A percentile compares a stretch with the other conserved stretches of the same genome.
phyloP scores from a whole-genome alignment of 768 basidiomycete species.

The Gloeostereum incarnatum region DNA sequence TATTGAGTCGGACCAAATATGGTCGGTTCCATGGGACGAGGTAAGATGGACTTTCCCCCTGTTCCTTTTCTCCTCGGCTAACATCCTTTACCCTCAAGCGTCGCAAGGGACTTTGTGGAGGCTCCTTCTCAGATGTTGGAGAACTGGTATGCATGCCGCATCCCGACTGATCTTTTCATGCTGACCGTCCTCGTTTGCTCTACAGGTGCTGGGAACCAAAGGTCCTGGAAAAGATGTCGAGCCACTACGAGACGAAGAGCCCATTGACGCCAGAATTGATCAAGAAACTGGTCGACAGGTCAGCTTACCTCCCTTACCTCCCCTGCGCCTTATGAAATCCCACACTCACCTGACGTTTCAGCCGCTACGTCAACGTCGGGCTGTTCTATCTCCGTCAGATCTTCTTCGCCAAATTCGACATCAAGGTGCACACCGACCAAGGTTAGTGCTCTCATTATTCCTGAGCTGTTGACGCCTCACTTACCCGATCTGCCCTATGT shows the following conservation, averaged over 20 bases:
- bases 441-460: slow-evolving; percentile 22
- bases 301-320: slow-evolving; percentile 3
- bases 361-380: slow-evolving; percentile 76
- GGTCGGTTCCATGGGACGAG: slow-evolving; percentile 76
- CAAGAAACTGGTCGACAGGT: slow-evolving; percentile 75
- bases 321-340: not conserved
- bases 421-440: slow-evolving; percentile 65
- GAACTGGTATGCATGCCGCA: slow-evolving; percentile 50
- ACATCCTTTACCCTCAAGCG: slow-evolving; percentile 21
- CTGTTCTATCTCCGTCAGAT: slow-evolving; percentile 76
- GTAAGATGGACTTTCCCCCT: slow-evolving; percentile 15
- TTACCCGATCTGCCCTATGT: slow-evolving; percentile 1
- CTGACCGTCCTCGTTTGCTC: not conserved
- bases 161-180: not conserved
- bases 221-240: slow-evolving; percentile 70
- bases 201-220: slow-evolving; percentile 73
- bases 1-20: slow-evolving; percentile 64
- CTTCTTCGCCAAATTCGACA: slow-evolving; percentile 77
- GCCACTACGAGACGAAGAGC: slow-evolving; percentile 70
- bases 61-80: not conserved
- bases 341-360: slow-evolving; percentile 13
- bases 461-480: not conserved
- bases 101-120: slow-evolving; percentile 79
- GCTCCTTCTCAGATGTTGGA: slow-evolving; percentile 91
- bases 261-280: slow-evolving; percentile 67